Evolutionary conservation across 2,329 filamentous ascomycete species (phyloP), one percentile per base, ranked within the genome.

Genomic region (Curvularia eragrostidis): DNA sequence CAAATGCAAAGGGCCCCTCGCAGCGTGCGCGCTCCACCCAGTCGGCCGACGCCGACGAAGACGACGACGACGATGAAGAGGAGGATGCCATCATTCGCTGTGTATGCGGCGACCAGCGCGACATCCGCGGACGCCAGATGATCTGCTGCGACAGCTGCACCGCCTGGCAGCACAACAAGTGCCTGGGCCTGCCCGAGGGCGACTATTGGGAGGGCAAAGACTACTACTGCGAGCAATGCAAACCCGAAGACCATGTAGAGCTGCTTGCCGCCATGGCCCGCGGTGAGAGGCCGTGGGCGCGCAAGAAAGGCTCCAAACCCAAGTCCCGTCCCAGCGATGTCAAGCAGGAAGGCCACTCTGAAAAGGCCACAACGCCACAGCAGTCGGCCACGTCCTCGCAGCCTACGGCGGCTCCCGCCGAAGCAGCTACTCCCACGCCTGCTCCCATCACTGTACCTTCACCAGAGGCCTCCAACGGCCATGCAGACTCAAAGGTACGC

Each of bases 91-190:
- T 95, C 65, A 96, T 98, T 64, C 90, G 94, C 66, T 99, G 94
- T 77, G 90, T 97, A 48, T 99, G 94, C 73, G 94, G 95, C 66
- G 89, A 91, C 58, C 91, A 91, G 43, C 71, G 71, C 62, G 91
- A 94, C 66, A 91, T 96, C 67, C 89, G 91, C 13, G 91, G 90
- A 65, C 89, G 95, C 68, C 89, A 93, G 51, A 98, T 96, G 93
- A 97, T 99, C 70, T 92, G 91, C 60, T 99, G 95, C 81, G 95
- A 99, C 77, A 87, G 86, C 46, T 99, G 95, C 78, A 87, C 87
- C 48, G 94, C 90, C 41, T 99, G 95, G 95, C 95, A 99, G 78
- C 95, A 99, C 78, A 97, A 97, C 72, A 89, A 96, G 63, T 99
- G 95, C 75, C 91, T 99, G 82, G 92, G 91, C 52, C 86, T 97